Percentiles rank a stretch among this genome's conserved stretches.
Evolutionary conservation across 2,329 filamentous ascomycete genomes (phyloP).

Genomic region (Arthrobotrys sphaeroides): DNA sequence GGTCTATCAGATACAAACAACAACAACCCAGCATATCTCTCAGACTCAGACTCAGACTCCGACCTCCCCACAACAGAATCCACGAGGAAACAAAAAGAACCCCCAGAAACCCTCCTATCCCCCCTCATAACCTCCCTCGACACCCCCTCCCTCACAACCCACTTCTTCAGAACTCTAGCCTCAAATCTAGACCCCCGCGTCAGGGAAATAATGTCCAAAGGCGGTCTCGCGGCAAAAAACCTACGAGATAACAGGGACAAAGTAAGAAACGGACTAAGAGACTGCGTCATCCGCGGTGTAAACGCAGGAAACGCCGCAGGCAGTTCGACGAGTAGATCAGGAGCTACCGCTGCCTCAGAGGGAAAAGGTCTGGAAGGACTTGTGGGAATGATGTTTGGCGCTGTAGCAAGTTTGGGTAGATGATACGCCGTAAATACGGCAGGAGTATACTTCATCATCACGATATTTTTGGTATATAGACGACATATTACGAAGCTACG

Average conservation of each 20-base stretch:
- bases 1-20: constrained; percentile 12
- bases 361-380: constrained; percentile 48
- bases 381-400: constrained; percentile 53
- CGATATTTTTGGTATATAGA: neutral
- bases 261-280: constrained; percentile 79
- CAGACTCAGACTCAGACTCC: constrained; percentile 9
- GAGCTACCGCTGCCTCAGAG: constrained; percentile 5
- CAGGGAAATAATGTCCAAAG: constrained; percentile 82
- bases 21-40: too few relatives aligned
- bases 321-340: neutral
- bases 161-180: constrained; percentile 92
- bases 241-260: constrained; percentile 77
- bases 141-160: constrained; percentile 84
- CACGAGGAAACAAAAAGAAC: constrained; percentile 31
- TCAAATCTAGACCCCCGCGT: constrained; percentile 78
- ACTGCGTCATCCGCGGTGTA: constrained; percentile 79
- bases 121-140: constrained; percentile 81
- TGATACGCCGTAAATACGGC: constrained; percentile 2
- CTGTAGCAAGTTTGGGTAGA: constrained; percentile 46
- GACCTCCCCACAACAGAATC: constrained; percentile 22
- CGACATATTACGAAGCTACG: neutral
- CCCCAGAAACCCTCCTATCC: constrained; percentile 70
- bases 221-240: constrained; percentile 83
- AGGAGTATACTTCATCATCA: neutral
- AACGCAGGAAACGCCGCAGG: constrained; percentile 39